Evolutionary conservation across 2,329 filamentous ascomycete species (phyloP).

Genomic region (Fusarium falciforme): DNA sequence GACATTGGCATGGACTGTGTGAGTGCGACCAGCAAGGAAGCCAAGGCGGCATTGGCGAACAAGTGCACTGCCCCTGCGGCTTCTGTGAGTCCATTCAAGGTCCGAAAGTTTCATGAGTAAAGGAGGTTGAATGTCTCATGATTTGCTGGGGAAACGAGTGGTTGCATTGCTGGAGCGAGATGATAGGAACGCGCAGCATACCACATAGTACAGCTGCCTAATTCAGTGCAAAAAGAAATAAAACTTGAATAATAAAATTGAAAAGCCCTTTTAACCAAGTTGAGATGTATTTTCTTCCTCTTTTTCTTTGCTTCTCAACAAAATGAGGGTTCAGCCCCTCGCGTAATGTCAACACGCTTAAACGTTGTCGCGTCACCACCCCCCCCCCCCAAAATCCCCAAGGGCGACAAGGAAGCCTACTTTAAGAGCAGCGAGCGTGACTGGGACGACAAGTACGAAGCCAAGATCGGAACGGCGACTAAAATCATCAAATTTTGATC

Average conservation of each 20-base stretch:
- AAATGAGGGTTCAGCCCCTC: neutral
- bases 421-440: neutral
- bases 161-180: neutral
- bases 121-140: neutral
- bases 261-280: neutral
- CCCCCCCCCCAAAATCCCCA: neutral
- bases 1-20: constrained; percentile 40
- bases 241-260: neutral
- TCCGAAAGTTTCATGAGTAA: constrained; percentile 20
- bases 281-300: neutral
- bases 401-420: constrained; percentile 1
- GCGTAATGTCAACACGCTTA: neutral
- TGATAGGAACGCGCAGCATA: neutral
- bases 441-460: constrained; percentile 19
- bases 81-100: constrained; percentile 31
- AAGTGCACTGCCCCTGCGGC: constrained; percentile 31
- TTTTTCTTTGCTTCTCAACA: neutral
- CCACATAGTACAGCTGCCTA: neutral
- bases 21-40: constrained; percentile 26
- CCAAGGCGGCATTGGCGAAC: constrained; percentile 34
- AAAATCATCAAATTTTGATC: constrained; percentile 5
- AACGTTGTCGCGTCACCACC: neutral
- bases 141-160: neutral
- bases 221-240: neutral
- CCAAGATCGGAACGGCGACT: constrained; percentile 15